A percentile compares a stretch with the other conserved stretches of the same genome.
Conservation (phyloP, 208 protist species). For the Leptomonas pyrrhocoris region DNA sequence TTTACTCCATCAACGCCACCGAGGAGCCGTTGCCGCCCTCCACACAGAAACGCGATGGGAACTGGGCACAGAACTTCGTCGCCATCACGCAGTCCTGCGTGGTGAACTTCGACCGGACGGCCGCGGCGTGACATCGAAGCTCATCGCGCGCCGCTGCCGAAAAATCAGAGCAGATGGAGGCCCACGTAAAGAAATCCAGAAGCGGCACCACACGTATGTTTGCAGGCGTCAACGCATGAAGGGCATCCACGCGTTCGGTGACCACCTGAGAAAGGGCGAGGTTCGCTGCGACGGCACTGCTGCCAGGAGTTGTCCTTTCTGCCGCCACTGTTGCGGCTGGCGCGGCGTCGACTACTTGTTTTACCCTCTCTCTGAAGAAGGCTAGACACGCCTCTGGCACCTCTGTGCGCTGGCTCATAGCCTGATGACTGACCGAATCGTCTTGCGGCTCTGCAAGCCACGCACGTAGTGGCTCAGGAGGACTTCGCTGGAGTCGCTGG, state of each 20-base stretch:
- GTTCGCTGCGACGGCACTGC: not conserved
- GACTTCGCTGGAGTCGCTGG: slow-evolving; percentile 10
- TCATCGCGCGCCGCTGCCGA: slow-evolving; percentile 2
- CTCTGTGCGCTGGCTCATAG: not conserved
- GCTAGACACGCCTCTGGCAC: not conserved
- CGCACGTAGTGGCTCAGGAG: not conserved
- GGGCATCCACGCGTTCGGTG: not conserved
- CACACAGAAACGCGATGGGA: slow-evolving; percentile 16
- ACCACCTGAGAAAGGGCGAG: not conserved
- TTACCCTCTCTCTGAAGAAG: not conserved
- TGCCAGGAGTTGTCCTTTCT: not conserved
- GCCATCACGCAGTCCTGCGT: slow-evolving; percentile 14
- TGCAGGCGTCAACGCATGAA: slow-evolving; percentile 17
- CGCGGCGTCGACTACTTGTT: not conserved
- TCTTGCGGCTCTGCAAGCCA: slow-evolving; percentile 13
- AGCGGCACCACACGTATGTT: slow-evolving; percentile 22
- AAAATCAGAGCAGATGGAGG: slow-evolving; percentile 25
- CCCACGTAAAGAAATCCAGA: slow-evolving; percentile 32
- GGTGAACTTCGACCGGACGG: not conserved
- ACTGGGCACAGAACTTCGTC: slow-evolving; percentile 33
- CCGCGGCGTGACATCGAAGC: slow-evolving; percentile 3
- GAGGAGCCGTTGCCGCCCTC: slow-evolving; percentile 21
- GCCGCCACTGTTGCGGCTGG: not conserved
- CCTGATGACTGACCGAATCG: not conserved
- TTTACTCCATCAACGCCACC: slow-evolving; percentile 13